phyloP scores from a whole-genome alignment of 805 yeast species.

The Pichia heedii region DNA sequence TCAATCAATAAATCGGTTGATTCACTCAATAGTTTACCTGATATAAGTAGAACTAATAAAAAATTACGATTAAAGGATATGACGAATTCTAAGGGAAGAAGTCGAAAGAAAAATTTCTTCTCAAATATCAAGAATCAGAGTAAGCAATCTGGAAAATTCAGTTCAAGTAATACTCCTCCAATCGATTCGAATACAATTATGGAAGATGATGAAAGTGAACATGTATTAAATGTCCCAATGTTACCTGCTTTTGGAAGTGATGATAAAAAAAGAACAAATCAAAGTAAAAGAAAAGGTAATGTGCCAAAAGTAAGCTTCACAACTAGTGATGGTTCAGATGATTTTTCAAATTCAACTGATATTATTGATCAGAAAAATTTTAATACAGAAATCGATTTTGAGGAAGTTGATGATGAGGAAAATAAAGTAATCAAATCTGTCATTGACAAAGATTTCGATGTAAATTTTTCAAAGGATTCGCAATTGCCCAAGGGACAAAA shows the following conservation, averaged over 20 bases:
- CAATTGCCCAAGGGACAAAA: conserved; percentile 1
- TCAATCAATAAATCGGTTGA: conserved; percentile 5
- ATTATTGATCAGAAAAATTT: neutral
- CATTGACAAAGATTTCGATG: conserved; percentile 27
- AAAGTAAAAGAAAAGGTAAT: neutral
- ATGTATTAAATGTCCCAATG: conserved; percentile 17
- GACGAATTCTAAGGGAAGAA: neutral
- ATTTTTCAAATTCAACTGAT: neutral
- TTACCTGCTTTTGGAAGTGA: conserved; percentile 17
- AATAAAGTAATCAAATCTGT: conserved; percentile 10
- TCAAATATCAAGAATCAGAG: neutral
- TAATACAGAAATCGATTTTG: neutral
- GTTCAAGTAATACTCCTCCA: neutral
- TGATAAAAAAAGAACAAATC: neutral
- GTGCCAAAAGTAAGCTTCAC: neutral
- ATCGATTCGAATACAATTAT: conserved; percentile 20
- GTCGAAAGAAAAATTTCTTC: neutral
- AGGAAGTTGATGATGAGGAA: neutral
- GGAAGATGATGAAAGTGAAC: conserved; percentile 26
- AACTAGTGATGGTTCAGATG: neutral
- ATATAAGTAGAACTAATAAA: neutral
- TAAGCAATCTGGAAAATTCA: neutral
- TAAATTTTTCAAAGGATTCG: conserved; percentile 22
- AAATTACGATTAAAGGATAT: neutral
- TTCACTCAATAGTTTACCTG: conserved; percentile 6